Evolutionary conservation across 106 monocot species (phyloP).

Genomic region (Allium fistulosum): DNA sequence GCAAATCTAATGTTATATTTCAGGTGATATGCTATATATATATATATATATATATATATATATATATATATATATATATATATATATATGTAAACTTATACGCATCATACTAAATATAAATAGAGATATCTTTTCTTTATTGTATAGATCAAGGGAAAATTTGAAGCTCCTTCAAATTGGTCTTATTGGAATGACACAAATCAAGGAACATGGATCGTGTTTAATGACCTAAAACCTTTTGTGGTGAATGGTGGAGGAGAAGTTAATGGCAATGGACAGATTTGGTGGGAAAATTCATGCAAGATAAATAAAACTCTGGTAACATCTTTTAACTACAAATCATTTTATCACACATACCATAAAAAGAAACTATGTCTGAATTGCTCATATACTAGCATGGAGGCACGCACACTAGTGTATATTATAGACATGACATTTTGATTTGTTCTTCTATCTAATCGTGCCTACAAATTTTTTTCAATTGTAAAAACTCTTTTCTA

Average conservation of each 20-base stretch:
- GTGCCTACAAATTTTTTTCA: no score
- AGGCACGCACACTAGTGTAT: no score
- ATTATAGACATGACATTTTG: no score
- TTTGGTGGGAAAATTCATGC: conserved; percentile 81
- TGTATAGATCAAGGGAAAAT: conserved; percentile 50
- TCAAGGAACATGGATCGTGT: conserved; percentile 40
- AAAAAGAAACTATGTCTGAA: no score
- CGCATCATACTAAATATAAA: no score
- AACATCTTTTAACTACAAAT: neutral
- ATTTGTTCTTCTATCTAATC: no score
- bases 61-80: no score
- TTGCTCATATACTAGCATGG: no score
- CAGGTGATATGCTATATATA: conserved; percentile 17
- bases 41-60: no score
- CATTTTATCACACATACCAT: no score
- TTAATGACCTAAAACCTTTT: conserved; percentile 31
- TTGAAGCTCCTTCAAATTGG: conserved; percentile 44
- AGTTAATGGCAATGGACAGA: conserved; percentile 53
- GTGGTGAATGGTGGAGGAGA: conserved; percentile 56
- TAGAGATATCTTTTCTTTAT: neutral
- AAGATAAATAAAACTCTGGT: conserved; percentile 48
- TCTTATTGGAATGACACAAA: conserved; percentile 39
- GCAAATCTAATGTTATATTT: conserved; percentile 44
- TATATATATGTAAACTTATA: no score
- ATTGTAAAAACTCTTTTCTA: no score